phyloP scores from a whole-genome alignment of 2,329 filamentous ascomycete genomes.

The Microascus cirrosus region DNA sequence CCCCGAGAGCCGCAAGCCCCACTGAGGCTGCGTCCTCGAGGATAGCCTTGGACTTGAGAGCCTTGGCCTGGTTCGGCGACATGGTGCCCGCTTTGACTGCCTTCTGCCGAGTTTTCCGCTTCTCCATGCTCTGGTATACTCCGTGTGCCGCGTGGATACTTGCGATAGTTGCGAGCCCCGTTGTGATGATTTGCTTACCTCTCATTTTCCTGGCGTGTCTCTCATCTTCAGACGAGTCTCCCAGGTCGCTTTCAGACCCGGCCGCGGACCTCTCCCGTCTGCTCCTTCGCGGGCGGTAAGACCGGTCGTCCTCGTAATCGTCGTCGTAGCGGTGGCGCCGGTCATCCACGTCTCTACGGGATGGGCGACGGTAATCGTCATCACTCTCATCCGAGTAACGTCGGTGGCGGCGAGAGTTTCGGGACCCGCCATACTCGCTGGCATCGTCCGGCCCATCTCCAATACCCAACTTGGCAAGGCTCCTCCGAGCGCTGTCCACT shows the following conservation, averaged over 20 bases:
- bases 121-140: conserved; percentile 48
- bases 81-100: conserved; percentile 43
- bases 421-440: conserved; percentile 26
- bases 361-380: conserved; percentile 32
- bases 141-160: conserved; percentile 49
- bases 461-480: conserved; percentile 50
- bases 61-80: conserved; percentile 37
- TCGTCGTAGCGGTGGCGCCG: conserved; percentile 19
- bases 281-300: conserved; percentile 26
- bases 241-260: conserved; percentile 41
- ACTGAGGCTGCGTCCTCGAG: conserved; percentile 48
- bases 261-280: conserved; percentile 31
- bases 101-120: conserved; percentile 38
- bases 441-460: conserved; percentile 39
- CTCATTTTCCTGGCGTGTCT: conserved; percentile 43
- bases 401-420: conserved; percentile 23
- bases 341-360: conserved; percentile 20
- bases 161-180: conserved; percentile 44
- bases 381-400: conserved; percentile 32
- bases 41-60: conserved; percentile 44
- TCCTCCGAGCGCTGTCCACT: conserved; percentile 50
- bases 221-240: conserved; percentile 46
- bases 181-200: conserved; percentile 51
- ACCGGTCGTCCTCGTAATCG: conserved; percentile 35
- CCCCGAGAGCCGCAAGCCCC: conserved; percentile 44